Base-by-base conservation (phyloP, 495 filamentous ascomycete genomes). In the Daldinia bambusicola region DNA sequence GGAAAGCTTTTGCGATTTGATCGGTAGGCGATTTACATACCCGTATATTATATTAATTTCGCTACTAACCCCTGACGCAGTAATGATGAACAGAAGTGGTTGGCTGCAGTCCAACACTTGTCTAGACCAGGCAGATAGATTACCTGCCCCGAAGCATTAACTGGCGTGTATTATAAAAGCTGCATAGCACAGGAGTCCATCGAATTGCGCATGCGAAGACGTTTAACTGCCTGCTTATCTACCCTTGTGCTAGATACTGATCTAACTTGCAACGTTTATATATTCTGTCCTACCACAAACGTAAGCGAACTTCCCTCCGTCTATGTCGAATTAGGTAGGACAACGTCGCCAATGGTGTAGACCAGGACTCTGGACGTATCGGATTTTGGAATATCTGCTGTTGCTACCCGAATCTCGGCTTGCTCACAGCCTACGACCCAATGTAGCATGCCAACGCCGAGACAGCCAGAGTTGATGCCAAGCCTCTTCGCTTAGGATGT, bases 1-100 rank as follows among this genome's bases (percentile, higher is more conserved):
- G 93, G 92, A 53, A 94, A 93, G 88, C 80, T 98, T 73, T 84
- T 99, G 66, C 91, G 93, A 79, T 97, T 98, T 81, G 93, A 98
- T 77, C 88, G 89, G 92, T 96, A 80, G 79, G 92, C 83, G 22
- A 31, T 63, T 34, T 63, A 18, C 12, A 14, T 55, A 8, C 14
- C 1, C 22, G 14, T 38, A n/a, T 41, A 18, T 12, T 60, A 20
- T 6, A 30, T 10, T 37, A 31, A 31, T 37, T 41, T n/a, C 20
- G 26, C 18, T 12, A 55, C 67, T 77, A 74, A 75, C 26, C 9
- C 0, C 32, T 16, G 14, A 16, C 4, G 36, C 10, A 77, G 75
- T 14, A 70, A 74, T 18, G 75, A 77, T 20, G 67, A 74, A 61
- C 63, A 74, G 55, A 75, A 67, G 40, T 72, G 75, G 72, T 64